These are phyloP conservation scores for Colletotrichum endophyticum DNA, from an alignment of 2,329 filamentous ascomycete genomes.

Conservation along the genomic window DNA sequence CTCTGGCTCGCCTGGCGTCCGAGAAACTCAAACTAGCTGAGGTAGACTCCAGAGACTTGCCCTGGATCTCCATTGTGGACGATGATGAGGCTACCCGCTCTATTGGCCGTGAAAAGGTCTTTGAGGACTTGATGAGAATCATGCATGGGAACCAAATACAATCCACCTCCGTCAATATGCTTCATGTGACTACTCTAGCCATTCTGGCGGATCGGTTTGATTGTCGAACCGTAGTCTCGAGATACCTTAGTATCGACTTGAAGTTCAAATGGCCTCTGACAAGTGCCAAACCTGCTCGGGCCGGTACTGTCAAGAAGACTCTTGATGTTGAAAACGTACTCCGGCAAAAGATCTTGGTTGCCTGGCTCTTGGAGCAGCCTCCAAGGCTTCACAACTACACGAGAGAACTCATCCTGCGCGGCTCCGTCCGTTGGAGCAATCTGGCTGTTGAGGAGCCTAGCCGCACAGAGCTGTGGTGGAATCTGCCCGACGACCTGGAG, in stretches of 20 bases:
- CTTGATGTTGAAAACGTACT: conserved; percentile 66
- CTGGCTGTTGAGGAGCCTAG: conserved; percentile 36
- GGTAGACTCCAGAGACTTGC: conserved; percentile 58
- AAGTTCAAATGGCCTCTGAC: conserved; percentile 62
- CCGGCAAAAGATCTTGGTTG: conserved; percentile 72
- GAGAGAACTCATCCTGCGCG: conserved; percentile 68
- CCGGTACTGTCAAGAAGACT: conserved; percentile 37
- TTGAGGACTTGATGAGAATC: conserved; percentile 71
- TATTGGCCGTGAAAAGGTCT: conserved; percentile 64
- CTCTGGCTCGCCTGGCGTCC: conserved; percentile 54
- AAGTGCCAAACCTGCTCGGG: conserved; percentile 38
- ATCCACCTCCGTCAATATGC: conserved; percentile 50
- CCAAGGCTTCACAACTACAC: conserved; percentile 66
- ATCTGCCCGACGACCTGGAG: conserved; percentile 72
- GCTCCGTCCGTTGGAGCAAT: conserved; percentile 63
- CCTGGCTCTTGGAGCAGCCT: conserved; percentile 68
- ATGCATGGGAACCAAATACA: conserved; percentile 61
- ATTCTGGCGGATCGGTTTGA: conserved; percentile 78
- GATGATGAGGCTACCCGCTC: conserved; percentile 71
- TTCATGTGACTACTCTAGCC: conserved; percentile 70
- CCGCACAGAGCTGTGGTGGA: conserved; percentile 68
- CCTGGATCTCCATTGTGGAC: conserved; percentile 67
- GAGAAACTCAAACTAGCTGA: conserved; percentile 52
- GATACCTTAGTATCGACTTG: conserved; percentile 52
- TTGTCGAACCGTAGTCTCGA: conserved; percentile 60